Evolutionary conservation across 2,329 filamentous ascomycete genomes (phyloP).

Genomic region (Biscogniauxia marginata): DNA sequence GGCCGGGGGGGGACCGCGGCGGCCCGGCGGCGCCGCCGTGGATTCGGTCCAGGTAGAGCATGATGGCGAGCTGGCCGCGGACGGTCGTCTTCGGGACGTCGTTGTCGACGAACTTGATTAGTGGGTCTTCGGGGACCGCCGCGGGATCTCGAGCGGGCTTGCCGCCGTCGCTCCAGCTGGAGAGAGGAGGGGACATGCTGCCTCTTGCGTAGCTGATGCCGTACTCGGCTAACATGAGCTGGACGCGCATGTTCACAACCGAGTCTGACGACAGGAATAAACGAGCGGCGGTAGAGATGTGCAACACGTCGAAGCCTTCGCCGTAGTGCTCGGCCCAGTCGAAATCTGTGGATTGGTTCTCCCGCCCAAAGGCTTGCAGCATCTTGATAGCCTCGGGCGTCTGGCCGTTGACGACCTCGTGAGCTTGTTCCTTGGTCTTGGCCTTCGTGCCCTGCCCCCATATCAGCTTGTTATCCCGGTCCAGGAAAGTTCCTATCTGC

Average conservation of each 20-base stretch:
- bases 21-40: slow-evolving; percentile 36
- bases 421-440: slow-evolving; percentile 63
- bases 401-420: slow-evolving; percentile 67
- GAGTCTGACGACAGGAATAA: slow-evolving; percentile 50
- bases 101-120: slow-evolving; percentile 55
- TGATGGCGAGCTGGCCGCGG: slow-evolving; percentile 50
- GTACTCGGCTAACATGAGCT: slow-evolving; percentile 50
- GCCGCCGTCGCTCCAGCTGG: slow-evolving; percentile 27
- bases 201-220: slow-evolving; percentile 45
- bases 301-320: slow-evolving; percentile 77
- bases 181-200: slow-evolving; percentile 30
- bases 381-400: slow-evolving; percentile 64
- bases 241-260: slow-evolving; percentile 48
- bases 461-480: slow-evolving; percentile 62
- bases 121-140: slow-evolving; percentile 20
- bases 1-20: slow-evolving; percentile 23
- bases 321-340: slow-evolving; percentile 78
- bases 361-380: slow-evolving; percentile 76
- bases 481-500: slow-evolving; percentile 80
- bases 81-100: slow-evolving; percentile 47
- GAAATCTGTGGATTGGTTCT: slow-evolving; percentile 74
- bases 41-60: slow-evolving; percentile 60
- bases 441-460: slow-evolving; percentile 88
- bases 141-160: slow-evolving; percentile 12
- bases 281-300: slow-evolving; percentile 54